Percentiles rank a stretch among this genome's conserved stretches.
These are phyloP conservation scores for Hordeum vulgare DNA, from an alignment of 176 grass and related monocot species.

Conservation along the genomic window DNA sequence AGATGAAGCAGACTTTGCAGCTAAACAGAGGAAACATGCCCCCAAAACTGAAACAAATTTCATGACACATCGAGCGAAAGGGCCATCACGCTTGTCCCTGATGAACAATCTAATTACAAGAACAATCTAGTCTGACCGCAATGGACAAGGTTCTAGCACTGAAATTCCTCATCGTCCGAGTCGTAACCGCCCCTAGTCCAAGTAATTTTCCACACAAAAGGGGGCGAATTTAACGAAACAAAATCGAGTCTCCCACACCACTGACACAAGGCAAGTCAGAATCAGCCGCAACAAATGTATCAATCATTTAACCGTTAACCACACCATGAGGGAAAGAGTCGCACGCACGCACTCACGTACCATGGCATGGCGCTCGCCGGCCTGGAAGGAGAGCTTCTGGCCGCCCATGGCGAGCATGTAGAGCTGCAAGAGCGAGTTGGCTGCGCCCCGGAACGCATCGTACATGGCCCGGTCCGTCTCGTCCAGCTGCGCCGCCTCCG, in stretches of 20 bases:
- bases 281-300: neutral
- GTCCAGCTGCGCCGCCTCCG: constrained; percentile 59
- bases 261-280: neutral
- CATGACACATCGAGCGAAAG: neutral
- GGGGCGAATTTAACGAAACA: neutral
- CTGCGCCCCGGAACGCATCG: constrained; percentile 49
- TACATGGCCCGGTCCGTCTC: constrained; percentile 76
- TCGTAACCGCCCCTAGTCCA: neutral
- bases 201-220: neutral
- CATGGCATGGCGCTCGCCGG: constrained; percentile 67
- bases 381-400: constrained; percentile 63
- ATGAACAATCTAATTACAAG: neutral
- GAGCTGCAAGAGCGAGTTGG: constrained; percentile 69
- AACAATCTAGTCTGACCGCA: neutral
- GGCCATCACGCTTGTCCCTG: neutral
- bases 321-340: no score
- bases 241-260: neutral
- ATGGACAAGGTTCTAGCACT: neutral
- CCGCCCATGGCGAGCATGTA: constrained; percentile 65
- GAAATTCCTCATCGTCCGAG: neutral
- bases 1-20: neutral
- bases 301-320: neutral
- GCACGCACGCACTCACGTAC: constrained; percentile 28
- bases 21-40: neutral
- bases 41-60: neutral